Evolutionary conservation across 1,139 yeast species (phyloP).

Genomic region (Yamadazyma kanchanaburiensis): DNA sequence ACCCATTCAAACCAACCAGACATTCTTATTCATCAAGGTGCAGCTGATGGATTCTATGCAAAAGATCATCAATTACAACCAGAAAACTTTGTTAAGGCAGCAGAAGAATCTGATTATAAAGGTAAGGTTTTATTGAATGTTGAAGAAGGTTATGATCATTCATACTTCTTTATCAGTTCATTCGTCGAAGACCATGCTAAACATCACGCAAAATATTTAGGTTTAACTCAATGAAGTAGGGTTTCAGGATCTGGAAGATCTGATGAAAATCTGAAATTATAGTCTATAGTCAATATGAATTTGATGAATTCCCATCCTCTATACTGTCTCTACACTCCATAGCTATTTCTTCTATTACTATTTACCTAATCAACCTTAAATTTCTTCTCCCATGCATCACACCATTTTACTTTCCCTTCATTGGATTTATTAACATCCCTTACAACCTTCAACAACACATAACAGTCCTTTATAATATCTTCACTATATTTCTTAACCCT

Average conservation of each 20-base stretch:
- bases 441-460: conserved; percentile 31
- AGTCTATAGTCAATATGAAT: neutral
- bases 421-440: conserved; percentile 34
- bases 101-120: conserved; percentile 54
- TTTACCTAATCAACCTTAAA: too few species aligned
- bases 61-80: conserved; percentile 71
- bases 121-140: conserved; percentile 58
- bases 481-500: conserved; percentile 23
- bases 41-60: conserved; percentile 65
- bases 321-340: too few species aligned
- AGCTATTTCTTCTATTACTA: too few species aligned
- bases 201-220: conserved; percentile 81
- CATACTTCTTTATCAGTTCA: conserved; percentile 79
- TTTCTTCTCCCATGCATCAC: conserved; percentile 47
- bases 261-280: too few species aligned
- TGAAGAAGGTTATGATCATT: conserved; percentile 88
- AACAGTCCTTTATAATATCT: conserved; percentile 25
- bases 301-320: neutral
- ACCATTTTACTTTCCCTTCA: conserved; percentile 48
- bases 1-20: conserved; percentile 48
- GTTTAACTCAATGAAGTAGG: conserved; percentile 33
- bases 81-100: conserved; percentile 66
- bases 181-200: conserved; percentile 83
- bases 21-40: conserved; percentile 83
- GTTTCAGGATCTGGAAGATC: too few species aligned